phyloP scores from a whole-genome alignment of 176 grass and related monocot genomes.

The Cenchrus fungigraminus region DNA sequence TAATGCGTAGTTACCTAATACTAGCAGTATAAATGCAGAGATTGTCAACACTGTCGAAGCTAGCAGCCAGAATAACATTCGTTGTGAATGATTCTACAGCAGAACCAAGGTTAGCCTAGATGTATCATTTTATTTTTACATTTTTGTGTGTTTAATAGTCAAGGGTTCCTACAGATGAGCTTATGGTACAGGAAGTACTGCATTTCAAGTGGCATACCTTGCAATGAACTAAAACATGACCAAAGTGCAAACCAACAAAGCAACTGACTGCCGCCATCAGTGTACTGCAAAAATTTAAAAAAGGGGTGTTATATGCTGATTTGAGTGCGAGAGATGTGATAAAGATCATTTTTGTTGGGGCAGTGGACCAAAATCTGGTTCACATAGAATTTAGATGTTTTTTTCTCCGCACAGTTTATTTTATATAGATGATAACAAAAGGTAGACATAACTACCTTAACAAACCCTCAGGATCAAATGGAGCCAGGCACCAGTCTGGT shows the following conservation, averaged over 20 bases:
- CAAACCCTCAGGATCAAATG: slow-evolving; percentile 95
- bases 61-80: slow-evolving; percentile 71
- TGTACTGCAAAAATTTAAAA: slow-evolving; percentile 53
- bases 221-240: slow-evolving; percentile 78
- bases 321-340: slow-evolving; percentile 29
- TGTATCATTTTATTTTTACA: slow-evolving; percentile 9
- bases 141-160: slow-evolving; percentile 4
- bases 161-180: slow-evolving; percentile 18
- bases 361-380: slow-evolving; percentile 4
- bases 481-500: slow-evolving; percentile 85
- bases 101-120: slow-evolving; percentile 39
- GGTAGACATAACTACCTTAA: slow-evolving; percentile 59
- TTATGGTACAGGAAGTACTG: slow-evolving; percentile 8
- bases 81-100: slow-evolving; percentile 62
- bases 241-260: slow-evolving; percentile 91
- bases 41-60: slow-evolving; percentile 61
- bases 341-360: slow-evolving; percentile 8
- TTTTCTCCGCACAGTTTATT: neutral
- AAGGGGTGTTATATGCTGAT: slow-evolving; percentile 7
- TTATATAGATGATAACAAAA: neutral
- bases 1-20: slow-evolving; percentile 61
- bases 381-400: neutral
- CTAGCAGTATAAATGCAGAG: slow-evolving; percentile 63
- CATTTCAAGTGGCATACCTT: slow-evolving; percentile 56
- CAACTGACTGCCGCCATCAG: slow-evolving; percentile 86